Base-by-base conservation (phyloP, 2,329 filamentous ascomycete species). In the Fusarium sp. region DNA sequence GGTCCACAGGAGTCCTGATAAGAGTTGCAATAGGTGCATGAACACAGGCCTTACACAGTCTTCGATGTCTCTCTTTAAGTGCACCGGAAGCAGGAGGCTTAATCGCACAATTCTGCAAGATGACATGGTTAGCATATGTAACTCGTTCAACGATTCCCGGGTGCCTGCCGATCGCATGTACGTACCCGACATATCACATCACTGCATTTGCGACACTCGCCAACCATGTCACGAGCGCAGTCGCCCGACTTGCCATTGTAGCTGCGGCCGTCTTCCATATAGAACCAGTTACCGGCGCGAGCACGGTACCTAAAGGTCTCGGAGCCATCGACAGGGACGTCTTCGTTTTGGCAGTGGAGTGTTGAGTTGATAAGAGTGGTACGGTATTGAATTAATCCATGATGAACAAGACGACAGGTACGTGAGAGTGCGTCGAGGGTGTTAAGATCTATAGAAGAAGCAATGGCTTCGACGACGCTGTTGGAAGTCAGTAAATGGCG, bases 171-270 rank as follows among this genome's bases (percentile, higher is more conserved):
- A 63, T 55, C 55, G 18, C 23, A 60, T 68, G 55, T 65, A 66
- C 88, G 78, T 86, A 97, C 94, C 81, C 95, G 88, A 80, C 95
- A 98, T 58, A 97, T 89, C 27, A 94, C 86, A 28, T 82, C 89
- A 41, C 87, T 87, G 78, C 95, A 98, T 67, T 90, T 87, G 58
- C 93, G 88, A 79, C 95, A 98, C 72, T 92, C 90, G 43, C 86
- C 88, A 7, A 98, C 95, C 88, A 97, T 88, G 79, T 98, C 95
- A 66, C 93, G 86, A 23, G 95, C 95, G 78, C 95, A 98, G 73
- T 87, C 86, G 7, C 92, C 90, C 28, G 92, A 85, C 79, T 93
- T 95, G 55, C 91, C 90, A 68, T 85, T 82, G 72, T 83, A 84
- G 57, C 85, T 72, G 16, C 88, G 81, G 45, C 82, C 81, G 57